Conservation (phyloP, 192 early-diverging fungal genomes). For the Gigaspora rosea region DNA sequence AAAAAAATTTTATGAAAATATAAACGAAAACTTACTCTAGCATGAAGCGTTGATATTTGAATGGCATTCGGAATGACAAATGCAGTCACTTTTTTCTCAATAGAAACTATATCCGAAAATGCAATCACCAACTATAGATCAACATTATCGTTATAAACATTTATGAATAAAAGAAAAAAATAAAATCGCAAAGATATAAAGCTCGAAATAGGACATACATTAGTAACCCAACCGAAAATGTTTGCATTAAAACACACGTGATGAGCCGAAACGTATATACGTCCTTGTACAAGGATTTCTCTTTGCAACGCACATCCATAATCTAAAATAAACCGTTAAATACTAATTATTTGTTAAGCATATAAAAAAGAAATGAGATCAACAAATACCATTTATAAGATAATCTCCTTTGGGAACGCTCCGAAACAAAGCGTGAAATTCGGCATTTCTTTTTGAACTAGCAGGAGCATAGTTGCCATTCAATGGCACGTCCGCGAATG, state of each 20-base stretch:
- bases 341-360: background rate
- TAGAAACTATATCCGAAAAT: constrained; percentile 76
- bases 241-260: constrained; percentile 85
- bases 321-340: constrained; percentile 49
- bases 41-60: constrained; percentile 64
- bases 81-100: constrained; percentile 85
- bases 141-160: background rate
- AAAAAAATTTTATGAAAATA: background rate
- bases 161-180: background rate
- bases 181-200: background rate
- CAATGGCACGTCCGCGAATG: background rate
- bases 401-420: constrained; percentile 58
- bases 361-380: background rate
- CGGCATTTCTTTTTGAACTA: constrained; percentile 49
- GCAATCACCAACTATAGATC: constrained; percentile 62
- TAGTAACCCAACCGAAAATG: constrained; percentile 90
- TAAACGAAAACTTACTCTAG: constrained; percentile 47
- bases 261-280: constrained; percentile 80
- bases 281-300: constrained; percentile 86
- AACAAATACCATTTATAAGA: constrained; percentile 50
- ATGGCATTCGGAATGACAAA: constrained; percentile 89
- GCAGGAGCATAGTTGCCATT: constrained; percentile 24
- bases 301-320: constrained; percentile 86
- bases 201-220: constrained; percentile 43
- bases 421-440: constrained; percentile 57